Base-by-base conservation (phyloP, 2,329 filamentous ascomycete species). In the Fusarium sp. region DNA sequence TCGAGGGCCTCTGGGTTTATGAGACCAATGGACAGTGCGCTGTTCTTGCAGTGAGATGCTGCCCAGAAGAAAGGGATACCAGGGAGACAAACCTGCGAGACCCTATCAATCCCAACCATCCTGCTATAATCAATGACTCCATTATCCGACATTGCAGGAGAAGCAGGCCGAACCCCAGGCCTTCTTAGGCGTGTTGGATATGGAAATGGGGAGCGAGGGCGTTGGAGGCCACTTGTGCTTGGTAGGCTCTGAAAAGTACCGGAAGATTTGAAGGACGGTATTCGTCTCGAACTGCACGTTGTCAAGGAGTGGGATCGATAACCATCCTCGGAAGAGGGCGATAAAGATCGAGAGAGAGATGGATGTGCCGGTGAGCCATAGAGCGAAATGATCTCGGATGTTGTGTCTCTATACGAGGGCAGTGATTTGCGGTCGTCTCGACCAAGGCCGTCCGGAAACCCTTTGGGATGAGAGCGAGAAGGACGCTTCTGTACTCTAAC, bases 161-260 rank as follows among this genome's bases (percentile, higher is more conserved):
- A 87, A 27, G 81, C 77, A 46, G 84, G 80, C 42, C 83, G 80
- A 36, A 84, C 78, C 4, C 85, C 85, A 16, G 85, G 85, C 18
- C 86, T 83, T 73, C 83, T 87, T 33, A 88, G 76, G 16, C 86
- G 83, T 49, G 86, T 84, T 25, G 86, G 86, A 63, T 89, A 88
- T 20, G 85, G 85, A 65, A 86, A 88, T 1, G 87, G 86, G 20
- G 87, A 88, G 29, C 85, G 82, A 51, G 86, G 84, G n/a, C 86
- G 81, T 69, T 86, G 85, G 55, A 83, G 71, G 29, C 78, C 75
- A 46, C 74, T 74, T 20, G 75, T 75, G 25, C 84, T 84, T 18
- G 78, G 77, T 31, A 83, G 82, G 62, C 83, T 86, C 64, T 84
- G 81, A 42, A 86, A 74, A 25, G 83, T 85, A 5, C 79, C 78